phyloP scores from a whole-genome alignment of 345 rosid species.

The Euphorbia peplus region DNA sequence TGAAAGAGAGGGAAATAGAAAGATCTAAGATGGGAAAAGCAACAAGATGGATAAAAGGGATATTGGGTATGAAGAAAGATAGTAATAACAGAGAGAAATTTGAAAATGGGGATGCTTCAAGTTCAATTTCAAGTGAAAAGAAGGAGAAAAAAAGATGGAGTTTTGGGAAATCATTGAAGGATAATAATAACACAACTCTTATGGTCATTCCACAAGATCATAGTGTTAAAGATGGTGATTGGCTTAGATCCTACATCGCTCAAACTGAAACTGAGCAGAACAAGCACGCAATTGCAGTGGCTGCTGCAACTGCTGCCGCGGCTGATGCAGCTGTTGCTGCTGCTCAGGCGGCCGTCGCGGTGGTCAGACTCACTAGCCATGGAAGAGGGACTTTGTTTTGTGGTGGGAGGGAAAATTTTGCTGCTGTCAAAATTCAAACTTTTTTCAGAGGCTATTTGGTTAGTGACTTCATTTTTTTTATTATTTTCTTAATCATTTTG shows the following conservation, averaged over 20 bases:
- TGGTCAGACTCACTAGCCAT: constrained; percentile 30
- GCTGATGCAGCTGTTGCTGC: constrained; percentile 34
- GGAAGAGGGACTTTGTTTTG: constrained; percentile 24
- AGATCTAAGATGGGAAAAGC: constrained; percentile 56
- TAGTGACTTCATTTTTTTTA: not conserved
- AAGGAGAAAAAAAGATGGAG: constrained; percentile 52
- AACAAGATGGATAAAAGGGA: constrained; percentile 65
- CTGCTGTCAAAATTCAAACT: constrained; percentile 27
- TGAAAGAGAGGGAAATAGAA: too few species aligned
- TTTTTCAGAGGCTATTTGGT: constrained; percentile 34
- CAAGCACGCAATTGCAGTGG: constrained; percentile 35
- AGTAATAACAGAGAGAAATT: constrained; percentile 18
- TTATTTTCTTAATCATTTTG: too few species aligned
- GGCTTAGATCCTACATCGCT: constrained; percentile 26
- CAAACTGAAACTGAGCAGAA: constrained; percentile 28
- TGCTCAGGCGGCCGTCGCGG: constrained; percentile 32
- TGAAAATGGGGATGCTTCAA: constrained; percentile 23
- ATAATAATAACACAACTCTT: not conserved
- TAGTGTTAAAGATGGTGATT: constrained; percentile 22
- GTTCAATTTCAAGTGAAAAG: constrained; percentile 34
- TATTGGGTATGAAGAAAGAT: constrained; percentile 58
- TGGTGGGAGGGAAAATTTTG: constrained; percentile 23
- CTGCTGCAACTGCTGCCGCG: constrained; percentile 34
- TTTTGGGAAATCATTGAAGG: constrained; percentile 37
- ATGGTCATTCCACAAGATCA: constrained; percentile 15